These are phyloP conservation scores for Rosa lucieae DNA, from an alignment of 306 rosid genomes.

Conservation along the genomic window DNA sequence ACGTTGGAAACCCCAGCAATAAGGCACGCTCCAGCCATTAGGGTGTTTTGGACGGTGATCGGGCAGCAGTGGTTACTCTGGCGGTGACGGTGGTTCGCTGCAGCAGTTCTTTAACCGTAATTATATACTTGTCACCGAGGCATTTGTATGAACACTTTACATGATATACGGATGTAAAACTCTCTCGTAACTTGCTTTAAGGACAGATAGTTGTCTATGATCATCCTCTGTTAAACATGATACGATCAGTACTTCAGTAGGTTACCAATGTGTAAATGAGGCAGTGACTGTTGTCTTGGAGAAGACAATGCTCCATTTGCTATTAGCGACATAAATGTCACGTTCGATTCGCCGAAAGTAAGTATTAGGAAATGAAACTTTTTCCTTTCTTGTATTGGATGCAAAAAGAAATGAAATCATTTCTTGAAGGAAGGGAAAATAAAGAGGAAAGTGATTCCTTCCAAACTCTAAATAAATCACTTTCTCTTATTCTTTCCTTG, in stretches of 20 bases:
- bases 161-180: background rate
- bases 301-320: background rate
- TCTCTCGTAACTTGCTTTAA: background rate
- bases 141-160: background rate
- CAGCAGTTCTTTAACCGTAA: background rate
- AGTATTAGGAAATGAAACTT: too few species aligned
- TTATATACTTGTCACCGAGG: background rate
- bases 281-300: background rate
- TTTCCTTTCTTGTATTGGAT: too few species aligned
- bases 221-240: background rate
- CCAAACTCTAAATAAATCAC: too few species aligned
- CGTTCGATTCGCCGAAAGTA: too few species aligned
- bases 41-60: constrained; percentile 6
- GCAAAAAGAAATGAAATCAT: too few species aligned
- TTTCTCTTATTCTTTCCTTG: too few species aligned
- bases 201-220: background rate
- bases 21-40: constrained; percentile 2
- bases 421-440: too few species aligned
- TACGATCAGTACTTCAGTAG: too few species aligned
- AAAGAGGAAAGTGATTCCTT: too few species aligned
- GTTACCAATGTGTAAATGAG: background rate
- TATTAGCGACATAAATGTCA: background rate
- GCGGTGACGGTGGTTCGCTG: constrained; percentile 1
- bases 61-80: background rate
- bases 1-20: constrained; percentile 1